phyloP scores from a whole-genome alignment of 108 stramenopile genomes.

The Pinguiococcus pyrenoidosus region DNA sequence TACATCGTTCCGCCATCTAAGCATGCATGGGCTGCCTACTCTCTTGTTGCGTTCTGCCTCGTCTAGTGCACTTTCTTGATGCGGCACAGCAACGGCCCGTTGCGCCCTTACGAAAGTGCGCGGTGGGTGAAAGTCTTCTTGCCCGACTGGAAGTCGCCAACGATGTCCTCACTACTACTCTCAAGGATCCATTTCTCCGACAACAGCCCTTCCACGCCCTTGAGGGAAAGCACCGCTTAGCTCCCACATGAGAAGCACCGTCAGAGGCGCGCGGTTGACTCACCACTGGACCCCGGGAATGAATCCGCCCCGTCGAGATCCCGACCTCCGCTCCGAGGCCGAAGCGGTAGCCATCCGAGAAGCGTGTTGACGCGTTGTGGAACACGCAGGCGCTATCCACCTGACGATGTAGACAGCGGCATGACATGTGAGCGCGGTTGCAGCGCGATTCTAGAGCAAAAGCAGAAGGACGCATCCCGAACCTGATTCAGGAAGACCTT shows the following conservation, averaged over 20 bases:
- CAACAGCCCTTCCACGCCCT: slow-evolving; percentile 89
- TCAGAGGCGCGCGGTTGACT: not conserved
- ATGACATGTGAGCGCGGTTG: too few species aligned
- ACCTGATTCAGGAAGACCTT: slow-evolving; percentile 29
- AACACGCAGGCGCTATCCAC: slow-evolving; percentile 94
- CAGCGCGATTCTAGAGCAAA: too few species aligned
- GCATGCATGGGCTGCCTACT: too few species aligned
- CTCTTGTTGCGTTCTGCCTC: too few species aligned
- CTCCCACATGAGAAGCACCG: not conserved
- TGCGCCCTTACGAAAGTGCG: too few species aligned
- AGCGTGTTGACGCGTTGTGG: slow-evolving; percentile 91
- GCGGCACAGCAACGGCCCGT: too few species aligned
- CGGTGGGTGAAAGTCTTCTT: not conserved
- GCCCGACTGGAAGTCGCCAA: too few species aligned
- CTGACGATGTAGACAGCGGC: too few species aligned
- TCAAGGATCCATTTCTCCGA: slow-evolving; percentile 90
- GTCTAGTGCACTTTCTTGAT: too few species aligned
- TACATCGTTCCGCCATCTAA: too few species aligned
- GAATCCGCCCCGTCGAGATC: slow-evolving; percentile 87
- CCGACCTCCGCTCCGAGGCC: slow-evolving; percentile 96
- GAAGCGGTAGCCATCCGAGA: slow-evolving; percentile 95
- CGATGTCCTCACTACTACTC: not conserved
- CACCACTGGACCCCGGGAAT: slow-evolving; percentile 88
- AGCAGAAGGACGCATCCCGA: too few species aligned
- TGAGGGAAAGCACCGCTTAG: not conserved